Base-by-base conservation (phyloP, 2,329 filamentous ascomycete genomes). In the Graphium sp. region DNA sequence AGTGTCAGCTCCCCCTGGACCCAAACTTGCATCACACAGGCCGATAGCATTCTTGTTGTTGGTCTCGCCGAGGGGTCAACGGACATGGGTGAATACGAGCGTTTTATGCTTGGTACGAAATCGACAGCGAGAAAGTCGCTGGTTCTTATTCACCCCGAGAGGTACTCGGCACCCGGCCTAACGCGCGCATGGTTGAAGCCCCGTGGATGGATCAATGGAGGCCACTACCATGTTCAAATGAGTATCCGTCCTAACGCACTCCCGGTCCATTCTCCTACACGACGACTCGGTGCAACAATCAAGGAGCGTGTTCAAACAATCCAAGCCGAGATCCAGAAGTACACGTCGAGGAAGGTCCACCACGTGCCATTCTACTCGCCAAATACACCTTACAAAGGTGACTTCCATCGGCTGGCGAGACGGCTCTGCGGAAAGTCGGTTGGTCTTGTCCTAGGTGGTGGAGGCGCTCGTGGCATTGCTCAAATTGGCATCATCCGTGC, bases 1-100 rank as follows among this genome's bases (percentile, higher is more conserved):
- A 93, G 75, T 35, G 89, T 95, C 41, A 95, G 93, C 42, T 83
- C 91, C 2, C 85, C 87, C 1, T 98, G 89, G 89, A 98, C 91
- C 1, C 84, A 94, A 44, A 95, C 89, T 0, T 98, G 91, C 48
- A 94, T 98, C 38, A 78, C 79, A 11, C 89, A 98, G 51, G 89
- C 89, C 2, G 89, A 98, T 51, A 94, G 85, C 40, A 94, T 98
- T 37, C 62, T 98, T 6, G 62, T 98, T 7, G 83, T 98, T 17
- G 89, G 84, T 1, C 56, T 95, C 10, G 89, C 85, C 1, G 89
- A 95, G 46, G 77, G 78, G 1, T 92, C 85, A 4, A 78, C 89
- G 0, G 75, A 69, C 24, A 89, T 95, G 38, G 89, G 89, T 23
- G 91, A 98, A 48, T 98, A 95, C 40, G 89, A 98, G 49, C 72